Evolutionary conservation across 495 filamentous ascomycete species (phyloP).

Genomic region (Stereocaulon alpinum): DNA sequence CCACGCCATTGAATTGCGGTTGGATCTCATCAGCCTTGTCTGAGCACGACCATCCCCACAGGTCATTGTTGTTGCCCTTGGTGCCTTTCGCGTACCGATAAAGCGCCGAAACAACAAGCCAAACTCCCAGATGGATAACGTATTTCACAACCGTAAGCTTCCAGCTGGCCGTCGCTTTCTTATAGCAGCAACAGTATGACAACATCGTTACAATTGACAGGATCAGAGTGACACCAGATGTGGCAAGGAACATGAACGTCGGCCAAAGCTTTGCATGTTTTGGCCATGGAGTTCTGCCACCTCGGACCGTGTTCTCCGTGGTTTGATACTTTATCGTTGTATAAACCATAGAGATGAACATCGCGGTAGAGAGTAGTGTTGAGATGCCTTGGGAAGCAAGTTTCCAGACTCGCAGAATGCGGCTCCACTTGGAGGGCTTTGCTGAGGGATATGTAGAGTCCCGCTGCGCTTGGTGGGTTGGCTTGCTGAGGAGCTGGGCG

Average conservation of each 20-base stretch:
- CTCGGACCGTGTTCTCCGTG: constrained; percentile 3
- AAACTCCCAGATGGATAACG: constrained; percentile 14
- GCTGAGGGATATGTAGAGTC: not conserved
- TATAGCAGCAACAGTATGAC: constrained; percentile 13
- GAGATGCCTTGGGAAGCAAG: constrained; percentile 4
- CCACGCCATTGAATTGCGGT: constrained; percentile 9
- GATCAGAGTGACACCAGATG: constrained; percentile 13
- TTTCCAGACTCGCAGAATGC: constrained; percentile 11
- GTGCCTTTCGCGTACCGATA: constrained; percentile 19
- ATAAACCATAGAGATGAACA: constrained; percentile 15
- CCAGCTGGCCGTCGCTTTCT: constrained; percentile 14
- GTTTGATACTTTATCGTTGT: not conserved
- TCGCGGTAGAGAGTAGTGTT: constrained; percentile 7
- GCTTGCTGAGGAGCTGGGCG: not conserved
- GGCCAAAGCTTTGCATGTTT: constrained; percentile 18
- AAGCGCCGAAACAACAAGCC: constrained; percentile 12
- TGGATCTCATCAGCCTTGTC: constrained; percentile 8
- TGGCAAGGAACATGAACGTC: constrained; percentile 16
- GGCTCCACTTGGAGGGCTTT: constrained; percentile 10
- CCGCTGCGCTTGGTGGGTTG: not conserved
- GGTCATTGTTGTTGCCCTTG: constrained; percentile 14
- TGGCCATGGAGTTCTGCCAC: constrained; percentile 16
- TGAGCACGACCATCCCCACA: constrained; percentile 19
- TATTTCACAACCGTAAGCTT: constrained; percentile 17
- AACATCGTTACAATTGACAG: constrained; percentile 8